Conservation (phyloP, 2,329 filamentous ascomycete species). For the Graphilbum fragrans region DNA sequence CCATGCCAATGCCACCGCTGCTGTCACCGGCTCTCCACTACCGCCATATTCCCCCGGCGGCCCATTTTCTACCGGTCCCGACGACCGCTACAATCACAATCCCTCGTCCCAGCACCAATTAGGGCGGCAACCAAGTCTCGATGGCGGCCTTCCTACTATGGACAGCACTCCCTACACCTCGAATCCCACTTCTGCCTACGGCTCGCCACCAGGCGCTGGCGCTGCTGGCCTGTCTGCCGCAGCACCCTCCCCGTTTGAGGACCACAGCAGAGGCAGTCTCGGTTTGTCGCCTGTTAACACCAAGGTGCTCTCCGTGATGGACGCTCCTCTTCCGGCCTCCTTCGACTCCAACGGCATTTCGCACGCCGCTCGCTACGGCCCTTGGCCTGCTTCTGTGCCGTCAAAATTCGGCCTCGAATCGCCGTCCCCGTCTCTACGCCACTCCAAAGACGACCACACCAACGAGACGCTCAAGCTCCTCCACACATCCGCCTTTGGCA, state of each 20-base stretch:
- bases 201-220: conserved; percentile 59
- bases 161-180: conserved; percentile 44
- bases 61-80: conserved; percentile 10
- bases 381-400: conserved; percentile 85
- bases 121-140: conserved; percentile 37
- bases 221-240: not conserved
- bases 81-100: conserved; percentile 21
- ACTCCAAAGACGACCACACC: conserved; percentile 46
- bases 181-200: conserved; percentile 52
- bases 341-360: conserved; percentile 96
- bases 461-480: conserved; percentile 53
- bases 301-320: conserved; percentile 72
- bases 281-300: conserved; percentile 66
- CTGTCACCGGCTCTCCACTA: not conserved
- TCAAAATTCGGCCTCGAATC: conserved; percentile 84
- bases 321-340: conserved; percentile 84
- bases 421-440: conserved; percentile 61
- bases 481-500: conserved; percentile 56
- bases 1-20: conserved; percentile 8
- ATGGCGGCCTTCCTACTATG: conserved; percentile 43
- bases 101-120: conserved; percentile 18
- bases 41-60: not conserved
- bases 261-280: conserved; percentile 49
- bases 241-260: conserved; percentile 23
- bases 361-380: conserved; percentile 77